Evolutionary conservation across 192 early-diverging fungal genomes (phyloP).

Genomic region (Coemansia sp.): DNA sequence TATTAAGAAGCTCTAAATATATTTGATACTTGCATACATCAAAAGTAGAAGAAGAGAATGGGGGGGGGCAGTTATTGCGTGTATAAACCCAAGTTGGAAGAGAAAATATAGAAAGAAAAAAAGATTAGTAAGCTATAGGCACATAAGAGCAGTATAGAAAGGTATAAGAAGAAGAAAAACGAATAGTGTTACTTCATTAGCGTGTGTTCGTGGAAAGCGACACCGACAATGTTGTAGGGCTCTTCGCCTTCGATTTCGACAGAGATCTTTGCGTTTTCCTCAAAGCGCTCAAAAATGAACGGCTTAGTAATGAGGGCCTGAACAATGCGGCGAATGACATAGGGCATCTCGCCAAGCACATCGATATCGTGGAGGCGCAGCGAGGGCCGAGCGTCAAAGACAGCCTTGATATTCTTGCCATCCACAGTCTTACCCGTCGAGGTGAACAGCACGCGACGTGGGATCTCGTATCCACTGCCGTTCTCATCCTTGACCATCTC

Average conservation of each 20-base stretch:
- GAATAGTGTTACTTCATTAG: slow-evolving; percentile 56
- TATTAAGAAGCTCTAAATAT: no score
- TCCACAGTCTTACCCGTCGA: slow-evolving; percentile 82
- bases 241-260: slow-evolving; percentile 71
- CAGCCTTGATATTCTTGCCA: slow-evolving; percentile 65
- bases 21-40: not conserved
- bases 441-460: slow-evolving; percentile 70
- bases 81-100: not conserved
- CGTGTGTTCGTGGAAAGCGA: slow-evolving; percentile 83
- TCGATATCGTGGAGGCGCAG: slow-evolving; percentile 85
- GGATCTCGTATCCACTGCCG: slow-evolving; percentile 87
- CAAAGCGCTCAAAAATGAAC: slow-evolving; percentile 92
- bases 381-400: slow-evolving; percentile 65
- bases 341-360: slow-evolving; percentile 89
- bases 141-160: slow-evolving; percentile 13
- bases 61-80: not conserved
- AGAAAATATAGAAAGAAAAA: not conserved
- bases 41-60: not conserved
- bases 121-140: slow-evolving; percentile 12
- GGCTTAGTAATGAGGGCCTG: slow-evolving; percentile 93
- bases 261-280: slow-evolving; percentile 69
- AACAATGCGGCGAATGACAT: slow-evolving; percentile 85
- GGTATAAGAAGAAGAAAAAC: not conserved
- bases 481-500: slow-evolving; percentile 64
- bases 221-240: slow-evolving; percentile 63